Conservation (phyloP, 2,329 filamentous ascomycete genomes). For the Colletotrichum cuscutae region DNA sequence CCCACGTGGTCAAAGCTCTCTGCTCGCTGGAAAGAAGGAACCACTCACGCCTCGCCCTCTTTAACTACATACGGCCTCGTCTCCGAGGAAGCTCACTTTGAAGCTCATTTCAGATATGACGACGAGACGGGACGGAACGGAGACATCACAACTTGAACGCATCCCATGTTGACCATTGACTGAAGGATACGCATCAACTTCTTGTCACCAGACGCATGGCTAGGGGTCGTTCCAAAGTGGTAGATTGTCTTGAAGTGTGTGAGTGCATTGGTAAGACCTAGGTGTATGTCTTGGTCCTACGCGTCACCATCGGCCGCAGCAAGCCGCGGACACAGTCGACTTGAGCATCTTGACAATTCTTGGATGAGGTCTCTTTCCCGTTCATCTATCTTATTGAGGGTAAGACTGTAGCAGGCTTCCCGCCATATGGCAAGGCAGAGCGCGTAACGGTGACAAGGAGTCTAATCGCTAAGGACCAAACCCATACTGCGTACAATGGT, state of each 20-base stretch:
- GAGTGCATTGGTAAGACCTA: neutral
- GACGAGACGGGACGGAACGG: neutral
- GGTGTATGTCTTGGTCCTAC: neutral
- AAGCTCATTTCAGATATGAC: conserved; percentile 19
- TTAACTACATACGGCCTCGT: conserved; percentile 24
- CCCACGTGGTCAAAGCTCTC: conserved; percentile 13
- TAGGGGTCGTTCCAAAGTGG: neutral
- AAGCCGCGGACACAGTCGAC: neutral
- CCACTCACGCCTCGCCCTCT: neutral
- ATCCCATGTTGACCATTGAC: neutral
- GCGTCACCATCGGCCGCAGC: neutral
- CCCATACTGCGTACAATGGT: neutral
- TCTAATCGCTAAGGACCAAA: neutral
- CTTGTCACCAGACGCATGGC: neutral
- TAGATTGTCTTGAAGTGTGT: neutral
- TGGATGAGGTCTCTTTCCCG: neutral
- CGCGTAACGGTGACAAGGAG: neutral
- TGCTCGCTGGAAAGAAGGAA: neutral
- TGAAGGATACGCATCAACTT: neutral
- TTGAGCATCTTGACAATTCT: neutral
- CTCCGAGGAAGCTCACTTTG: conserved; percentile 6
- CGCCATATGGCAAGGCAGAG: neutral
- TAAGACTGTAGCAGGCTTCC: neutral
- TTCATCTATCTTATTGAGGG: neutral
- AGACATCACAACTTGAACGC: neutral